Evolutionary conservation across 306 rosid species (phyloP).

Genomic region (Medicago truncatula): DNA sequence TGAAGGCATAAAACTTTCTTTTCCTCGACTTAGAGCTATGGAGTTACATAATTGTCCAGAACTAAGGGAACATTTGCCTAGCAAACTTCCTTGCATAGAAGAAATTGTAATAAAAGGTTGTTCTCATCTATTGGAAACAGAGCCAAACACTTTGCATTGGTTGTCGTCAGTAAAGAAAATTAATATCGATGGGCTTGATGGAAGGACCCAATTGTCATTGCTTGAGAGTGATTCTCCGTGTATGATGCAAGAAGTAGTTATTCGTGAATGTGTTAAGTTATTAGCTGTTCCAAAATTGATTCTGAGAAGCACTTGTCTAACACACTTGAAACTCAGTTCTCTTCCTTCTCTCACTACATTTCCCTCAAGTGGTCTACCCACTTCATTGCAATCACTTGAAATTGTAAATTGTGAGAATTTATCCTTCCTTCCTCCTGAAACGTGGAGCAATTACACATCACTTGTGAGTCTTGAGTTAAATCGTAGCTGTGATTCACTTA

Average conservation of each 20-base stretch:
- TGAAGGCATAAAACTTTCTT: not conserved
- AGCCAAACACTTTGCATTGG: not conserved
- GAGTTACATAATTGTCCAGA: not conserved
- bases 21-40: not conserved
- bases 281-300: not conserved
- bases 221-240: not conserved
- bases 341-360: not conserved
- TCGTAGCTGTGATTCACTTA: not conserved
- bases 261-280: fast-evolving
- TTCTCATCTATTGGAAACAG: not conserved
- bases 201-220: not conserved
- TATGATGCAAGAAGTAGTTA: not conserved
- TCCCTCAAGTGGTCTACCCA: constrained; percentile 9
- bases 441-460: constrained; percentile 12
- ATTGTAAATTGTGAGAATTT: not conserved
- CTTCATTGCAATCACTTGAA: not conserved
- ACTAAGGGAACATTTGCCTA: too few species aligned
- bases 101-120: not conserved
- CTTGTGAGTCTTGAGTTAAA: not conserved
- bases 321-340: not conserved
- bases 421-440: constrained; percentile 6
- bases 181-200: not conserved
- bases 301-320: not conserved
- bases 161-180: not conserved
- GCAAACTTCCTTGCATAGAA: constrained; percentile 8